Conservation (phyloP, 306 rosid genomes). For the Inga oerstediana region DNA sequence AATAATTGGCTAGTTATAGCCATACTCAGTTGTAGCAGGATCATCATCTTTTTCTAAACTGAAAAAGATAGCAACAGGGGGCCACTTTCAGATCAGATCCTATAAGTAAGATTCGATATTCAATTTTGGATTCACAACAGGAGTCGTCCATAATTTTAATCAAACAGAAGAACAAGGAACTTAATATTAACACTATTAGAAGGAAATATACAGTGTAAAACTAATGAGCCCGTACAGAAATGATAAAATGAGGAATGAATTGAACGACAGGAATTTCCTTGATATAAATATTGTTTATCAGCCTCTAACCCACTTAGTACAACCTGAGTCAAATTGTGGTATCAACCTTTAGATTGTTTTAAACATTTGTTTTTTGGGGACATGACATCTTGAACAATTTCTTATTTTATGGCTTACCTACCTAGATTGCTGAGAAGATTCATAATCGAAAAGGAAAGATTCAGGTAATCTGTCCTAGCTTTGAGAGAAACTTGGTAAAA, state of each 20-base stretch:
- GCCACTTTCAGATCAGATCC: constrained; percentile 78
- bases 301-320: background rate
- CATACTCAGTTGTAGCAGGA: constrained; percentile 29
- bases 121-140: constrained; percentile 5
- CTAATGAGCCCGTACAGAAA: background rate
- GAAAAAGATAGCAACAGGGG: constrained; percentile 74
- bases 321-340: background rate
- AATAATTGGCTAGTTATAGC: constrained; percentile 33
- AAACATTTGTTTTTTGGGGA: background rate
- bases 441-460: background rate
- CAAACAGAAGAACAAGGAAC: constrained; percentile 24
- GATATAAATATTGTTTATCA: background rate
- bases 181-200: background rate
- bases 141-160: background rate
- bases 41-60: constrained; percentile 10
- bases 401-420: background rate
- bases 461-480: background rate
- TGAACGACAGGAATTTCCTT: background rate
- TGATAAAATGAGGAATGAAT: background rate
- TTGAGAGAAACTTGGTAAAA: background rate
- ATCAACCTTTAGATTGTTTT: background rate
- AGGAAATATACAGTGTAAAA: background rate
- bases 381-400: too few relatives aligned
- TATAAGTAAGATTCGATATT: constrained; percentile 26
- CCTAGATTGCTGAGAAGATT: background rate